Conservation (phyloP, 169 alveolate species). For the Plasmodium vivax region DNA sequence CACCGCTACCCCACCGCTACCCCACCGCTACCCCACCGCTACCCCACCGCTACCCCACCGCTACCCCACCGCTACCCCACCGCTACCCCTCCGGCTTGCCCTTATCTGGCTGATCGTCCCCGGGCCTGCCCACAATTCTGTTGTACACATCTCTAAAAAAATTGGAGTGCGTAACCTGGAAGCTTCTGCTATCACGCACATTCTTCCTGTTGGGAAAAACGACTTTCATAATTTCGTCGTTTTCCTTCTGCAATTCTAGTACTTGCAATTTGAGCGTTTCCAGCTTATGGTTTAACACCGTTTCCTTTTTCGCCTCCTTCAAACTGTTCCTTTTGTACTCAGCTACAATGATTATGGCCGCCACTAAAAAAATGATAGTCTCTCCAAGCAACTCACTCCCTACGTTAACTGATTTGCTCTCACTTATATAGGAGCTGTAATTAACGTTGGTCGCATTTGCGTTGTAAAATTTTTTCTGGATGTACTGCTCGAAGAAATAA, state of each 20-base stretch:
- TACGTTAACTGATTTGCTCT: slow-evolving; percentile 81
- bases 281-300: slow-evolving; percentile 73
- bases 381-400: slow-evolving; percentile 87
- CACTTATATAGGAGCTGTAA: slow-evolving; percentile 80
- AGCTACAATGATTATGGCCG: slow-evolving; percentile 81
- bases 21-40: too few species aligned
- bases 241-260: slow-evolving; percentile 52
- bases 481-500: slow-evolving; percentile 83
- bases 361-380: slow-evolving; percentile 77
- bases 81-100: background rate
- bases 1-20: too few species aligned
- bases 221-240: slow-evolving; percentile 79
- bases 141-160: slow-evolving; percentile 56
- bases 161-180: slow-evolving; percentile 37
- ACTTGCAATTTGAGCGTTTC: slow-evolving; percentile 77
- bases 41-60: too few species aligned
- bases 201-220: slow-evolving; percentile 73
- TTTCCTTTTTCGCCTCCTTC: slow-evolving; percentile 84
- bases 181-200: slow-evolving; percentile 51
- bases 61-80: too few species aligned
- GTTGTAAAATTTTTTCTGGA: slow-evolving; percentile 81
- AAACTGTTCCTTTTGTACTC: slow-evolving; percentile 82
- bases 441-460: slow-evolving; percentile 71
- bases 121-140: slow-evolving; percentile 3
- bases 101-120: background rate